phyloP scores from a whole-genome alignment of 352 stramenopile genomes.

The Phytophthora ramorum region DNA sequence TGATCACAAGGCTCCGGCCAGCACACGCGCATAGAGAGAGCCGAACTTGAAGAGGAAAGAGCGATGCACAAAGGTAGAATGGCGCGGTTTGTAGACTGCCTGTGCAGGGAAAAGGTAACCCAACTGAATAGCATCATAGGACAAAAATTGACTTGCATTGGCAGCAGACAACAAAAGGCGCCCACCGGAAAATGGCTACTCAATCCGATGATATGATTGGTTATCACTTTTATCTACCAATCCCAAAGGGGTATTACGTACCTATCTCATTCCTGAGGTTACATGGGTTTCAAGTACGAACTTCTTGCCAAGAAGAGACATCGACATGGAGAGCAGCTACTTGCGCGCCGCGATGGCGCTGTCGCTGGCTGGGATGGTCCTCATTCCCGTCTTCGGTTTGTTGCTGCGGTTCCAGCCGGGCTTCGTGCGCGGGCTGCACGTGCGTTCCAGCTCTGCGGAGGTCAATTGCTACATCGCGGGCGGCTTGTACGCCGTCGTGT shows the following conservation, averaged over 20 bases:
- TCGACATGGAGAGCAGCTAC: slow-evolving; percentile 42
- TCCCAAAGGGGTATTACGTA: not conserved
- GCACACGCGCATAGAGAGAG: slow-evolving; percentile 14
- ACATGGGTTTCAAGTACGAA: no score
- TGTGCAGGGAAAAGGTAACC: not conserved
- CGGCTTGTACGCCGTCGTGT: slow-evolving; percentile 53
- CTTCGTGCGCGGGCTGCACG: slow-evolving; percentile 65
- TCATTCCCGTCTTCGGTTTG: slow-evolving; percentile 65
- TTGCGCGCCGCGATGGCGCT: slow-evolving; percentile 51
- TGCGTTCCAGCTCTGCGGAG: slow-evolving; percentile 47
- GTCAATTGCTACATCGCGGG: slow-evolving; percentile 71
- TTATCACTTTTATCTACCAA: not conserved
- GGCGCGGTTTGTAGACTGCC: slow-evolving; percentile 1
- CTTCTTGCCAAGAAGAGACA: slow-evolving; percentile 20
- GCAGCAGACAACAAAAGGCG: not conserved
- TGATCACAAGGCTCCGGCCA: slow-evolving; percentile 63
- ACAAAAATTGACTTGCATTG: not conserved
- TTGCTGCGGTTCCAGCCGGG: slow-evolving; percentile 61
- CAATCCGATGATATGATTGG: slow-evolving; percentile 22
- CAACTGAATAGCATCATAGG: slow-evolving; percentile 28
- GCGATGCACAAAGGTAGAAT: slow-evolving; percentile 5
- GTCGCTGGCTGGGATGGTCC: slow-evolving; percentile 52
- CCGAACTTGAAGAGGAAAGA: not conserved
- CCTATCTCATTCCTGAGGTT: slow-evolving; percentile 7
- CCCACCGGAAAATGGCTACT: slow-evolving; percentile 12